Percentiles rank a stretch among this genome's conserved stretches.
Evolutionary conservation across 306 rosid genomes (phyloP).

Genomic region (Quercus ilex): DNA sequence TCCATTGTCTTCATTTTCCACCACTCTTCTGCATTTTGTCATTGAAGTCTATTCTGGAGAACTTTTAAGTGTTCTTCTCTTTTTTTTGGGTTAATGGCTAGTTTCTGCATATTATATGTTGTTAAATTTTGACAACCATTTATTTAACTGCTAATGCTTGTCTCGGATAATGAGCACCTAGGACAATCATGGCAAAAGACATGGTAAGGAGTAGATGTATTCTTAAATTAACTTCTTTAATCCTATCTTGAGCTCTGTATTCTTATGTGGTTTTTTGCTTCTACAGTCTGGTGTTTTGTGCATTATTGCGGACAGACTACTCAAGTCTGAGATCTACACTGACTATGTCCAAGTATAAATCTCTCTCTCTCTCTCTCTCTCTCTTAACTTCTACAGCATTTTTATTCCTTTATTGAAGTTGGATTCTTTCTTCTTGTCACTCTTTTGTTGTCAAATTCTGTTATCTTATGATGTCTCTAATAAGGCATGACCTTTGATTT

Average conservation of each 20-base stretch:
- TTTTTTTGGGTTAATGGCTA: not conserved
- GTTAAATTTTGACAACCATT: not conserved
- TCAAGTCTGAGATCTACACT: conserved; percentile 70
- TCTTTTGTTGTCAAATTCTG: not conserved
- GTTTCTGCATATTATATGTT: not conserved
- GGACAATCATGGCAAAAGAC: not conserved
- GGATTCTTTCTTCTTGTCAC: not conserved
- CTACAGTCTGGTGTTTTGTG: conserved; percentile 67
- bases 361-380: conserved; percentile 6
- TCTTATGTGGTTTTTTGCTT: conserved; percentile 23
- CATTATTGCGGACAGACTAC: conserved; percentile 46
- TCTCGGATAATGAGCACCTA: not conserved
- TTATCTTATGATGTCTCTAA: conserved; percentile 6
- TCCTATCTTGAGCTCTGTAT: conserved; percentile 4
- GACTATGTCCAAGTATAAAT: conserved; percentile 62
- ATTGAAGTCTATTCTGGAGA: not conserved
- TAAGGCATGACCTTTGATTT: conserved; percentile 17
- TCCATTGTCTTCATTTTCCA: not conserved
- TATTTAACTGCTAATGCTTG: not conserved
- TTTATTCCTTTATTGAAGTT: not conserved
- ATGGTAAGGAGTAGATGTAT: not conserved
- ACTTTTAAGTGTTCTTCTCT: not conserved
- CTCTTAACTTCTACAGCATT: not conserved
- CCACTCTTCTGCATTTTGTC: not conserved
- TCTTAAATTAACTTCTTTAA: not conserved